Conservation (phyloP, 2,329 filamentous ascomycete species). For the Fusarium tricinctum region DNA sequence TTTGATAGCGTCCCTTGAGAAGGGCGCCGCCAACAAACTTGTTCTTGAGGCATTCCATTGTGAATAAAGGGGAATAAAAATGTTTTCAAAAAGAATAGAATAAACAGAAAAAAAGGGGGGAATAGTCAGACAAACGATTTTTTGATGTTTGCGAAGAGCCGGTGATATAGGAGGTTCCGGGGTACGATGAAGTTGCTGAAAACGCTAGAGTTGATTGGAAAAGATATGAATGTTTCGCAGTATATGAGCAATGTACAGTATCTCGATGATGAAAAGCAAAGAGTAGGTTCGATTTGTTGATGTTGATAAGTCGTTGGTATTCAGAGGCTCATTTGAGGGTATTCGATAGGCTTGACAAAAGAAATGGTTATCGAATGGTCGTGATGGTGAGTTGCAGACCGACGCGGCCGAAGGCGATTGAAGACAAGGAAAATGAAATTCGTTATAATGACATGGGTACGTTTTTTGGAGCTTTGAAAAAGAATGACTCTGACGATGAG, state of each 20-base stretch:
- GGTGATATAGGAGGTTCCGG: slow-evolving; percentile 26
- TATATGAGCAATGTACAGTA: slow-evolving; percentile 55
- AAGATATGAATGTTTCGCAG: slow-evolving; percentile 40
- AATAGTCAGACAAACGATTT: slow-evolving; percentile 52
- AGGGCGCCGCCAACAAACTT: slow-evolving; percentile 83
- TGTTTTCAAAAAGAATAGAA: slow-evolving; percentile 31
- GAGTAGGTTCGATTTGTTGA: slow-evolving; percentile 43
- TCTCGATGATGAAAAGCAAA: slow-evolving; percentile 46
- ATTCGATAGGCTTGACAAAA: slow-evolving; percentile 55
- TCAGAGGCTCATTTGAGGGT: slow-evolving; percentile 61
- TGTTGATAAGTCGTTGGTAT: slow-evolving; percentile 52
- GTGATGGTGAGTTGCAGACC: slow-evolving; percentile 51
- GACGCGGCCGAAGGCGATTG: slow-evolving; percentile 49
- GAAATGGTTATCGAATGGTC: slow-evolving; percentile 55
- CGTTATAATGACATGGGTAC: slow-evolving; percentile 63
- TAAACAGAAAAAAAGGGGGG: slow-evolving; percentile 33
- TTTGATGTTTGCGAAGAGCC: slow-evolving; percentile 44
- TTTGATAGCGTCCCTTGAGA: slow-evolving; percentile 90
- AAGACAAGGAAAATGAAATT: slow-evolving; percentile 54
- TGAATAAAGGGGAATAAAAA: slow-evolving; percentile 34
- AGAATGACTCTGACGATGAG: slow-evolving; percentile 50
- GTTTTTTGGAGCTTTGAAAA: slow-evolving; percentile 50
- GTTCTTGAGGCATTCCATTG: slow-evolving; percentile 88
- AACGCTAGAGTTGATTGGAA: slow-evolving; percentile 37
- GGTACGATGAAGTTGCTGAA: slow-evolving; percentile 29